Evolutionary conservation across 495 filamentous ascomycete species (phyloP).

Genomic region (Hypoxylon cercidicola): DNA sequence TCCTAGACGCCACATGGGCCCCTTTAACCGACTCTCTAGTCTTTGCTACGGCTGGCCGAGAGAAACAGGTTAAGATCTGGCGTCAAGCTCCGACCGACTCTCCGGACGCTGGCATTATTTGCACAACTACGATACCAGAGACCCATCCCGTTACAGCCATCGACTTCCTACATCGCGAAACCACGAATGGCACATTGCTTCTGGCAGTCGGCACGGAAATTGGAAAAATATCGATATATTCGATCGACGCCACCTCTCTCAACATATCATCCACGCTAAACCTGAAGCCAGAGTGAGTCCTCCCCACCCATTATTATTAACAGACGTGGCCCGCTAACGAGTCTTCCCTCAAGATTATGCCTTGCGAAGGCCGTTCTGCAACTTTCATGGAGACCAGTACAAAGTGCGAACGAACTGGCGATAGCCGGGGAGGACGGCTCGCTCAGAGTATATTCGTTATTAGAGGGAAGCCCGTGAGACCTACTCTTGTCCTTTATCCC

Average conservation of each 20-base stretch:
- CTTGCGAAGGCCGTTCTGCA: constrained; percentile 79
- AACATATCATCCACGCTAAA: constrained; percentile 55
- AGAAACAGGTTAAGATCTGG: constrained; percentile 89
- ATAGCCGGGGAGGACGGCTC: constrained; percentile 87
- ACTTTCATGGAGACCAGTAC: constrained; percentile 77
- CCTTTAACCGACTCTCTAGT: constrained; percentile 56
- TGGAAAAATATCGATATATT: constrained; percentile 62
- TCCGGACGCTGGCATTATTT: constrained; percentile 48
- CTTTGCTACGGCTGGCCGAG: constrained; percentile 89
- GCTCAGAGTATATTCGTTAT: constrained; percentile 74
- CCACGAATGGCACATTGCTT: constrained; percentile 55
- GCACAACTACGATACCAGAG: constrained; percentile 64
- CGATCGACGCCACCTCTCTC: constrained; percentile 55
- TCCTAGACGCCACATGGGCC: constrained; percentile 85
- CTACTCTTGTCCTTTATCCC: constrained; percentile 12
- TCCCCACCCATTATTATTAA: constrained; percentile 14
- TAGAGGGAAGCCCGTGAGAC: constrained; percentile 30
- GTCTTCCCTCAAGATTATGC: constrained; percentile 50
- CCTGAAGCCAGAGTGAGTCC: constrained; percentile 53
- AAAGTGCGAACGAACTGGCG: constrained; percentile 66
- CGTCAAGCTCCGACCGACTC: constrained; percentile 40
- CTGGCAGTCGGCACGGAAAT: constrained; percentile 76
- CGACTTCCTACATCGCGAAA: constrained; percentile 63
- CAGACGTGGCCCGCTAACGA: constrained; percentile 6
- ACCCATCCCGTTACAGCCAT: constrained; percentile 78